Base-by-base conservation (phyloP, 2,329 filamentous ascomycete genomes). In the Cytospora chrysosperma region DNA sequence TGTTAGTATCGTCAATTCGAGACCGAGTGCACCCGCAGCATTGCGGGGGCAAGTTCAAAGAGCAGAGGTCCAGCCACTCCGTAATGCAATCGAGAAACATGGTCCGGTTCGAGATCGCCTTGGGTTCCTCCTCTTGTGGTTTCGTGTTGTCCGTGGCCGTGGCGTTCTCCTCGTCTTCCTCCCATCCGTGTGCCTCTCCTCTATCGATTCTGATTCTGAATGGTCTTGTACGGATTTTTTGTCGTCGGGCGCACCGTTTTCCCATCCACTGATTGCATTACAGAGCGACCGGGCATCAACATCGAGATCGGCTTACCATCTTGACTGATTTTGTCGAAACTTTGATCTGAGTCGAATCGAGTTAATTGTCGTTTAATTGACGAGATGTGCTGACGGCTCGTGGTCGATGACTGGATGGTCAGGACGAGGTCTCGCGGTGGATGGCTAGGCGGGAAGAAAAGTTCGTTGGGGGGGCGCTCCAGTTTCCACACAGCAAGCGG, bases 241-340 rank as follows among this genome's bases (percentile, higher is more conserved):
- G 50, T 57, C 61, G 61, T 59, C 57, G 47, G 5, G 54, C 40
- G 54, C 37, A 57, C 60, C 49, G 28, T 59, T 54, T 63, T n/a
- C n/a, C 53, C 27, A 58, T 12, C 47, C 56, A 63, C 51, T 59
- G 24, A 63, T 43, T 59, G 24, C 60, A 60, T 56, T 52, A 49
- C 61, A 60, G 61, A 37, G 56, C 56, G 40, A 30, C 34, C 4
- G 37, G 37, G 15, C 50, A 47, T 56, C 55, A 47, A 52, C 51
- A 60, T 66, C 51, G 63, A 66, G 57, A 65, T 63, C 58, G 43
- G 75, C 86, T 87, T 85, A 89, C 87, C 87, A 89, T 89, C 78
- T 88, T 89, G 86, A 82, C 81, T 84, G 78, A 83, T 82, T 81
- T 75, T 76, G 73, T 74, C 69, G 66, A 69, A 70, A 59, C 68